Conservation (phyloP, 768 basidiomycete species). For the Candolleomyces efflorescens region DNA sequence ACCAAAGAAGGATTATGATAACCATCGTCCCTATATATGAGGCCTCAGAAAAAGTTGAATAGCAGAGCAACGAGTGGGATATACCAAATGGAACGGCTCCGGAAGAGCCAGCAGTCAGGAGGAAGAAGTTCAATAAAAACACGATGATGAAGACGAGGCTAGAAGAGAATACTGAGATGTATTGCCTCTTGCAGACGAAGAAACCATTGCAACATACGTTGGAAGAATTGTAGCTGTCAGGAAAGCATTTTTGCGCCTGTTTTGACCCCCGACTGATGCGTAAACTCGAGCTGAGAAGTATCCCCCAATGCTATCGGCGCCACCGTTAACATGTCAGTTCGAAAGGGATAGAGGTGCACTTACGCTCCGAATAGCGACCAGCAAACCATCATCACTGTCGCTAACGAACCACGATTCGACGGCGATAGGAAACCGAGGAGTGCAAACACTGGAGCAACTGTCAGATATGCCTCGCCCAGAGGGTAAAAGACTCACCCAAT, state of each 20-base stretch:
- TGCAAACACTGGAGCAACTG: conserved; percentile 65
- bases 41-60: background rate
- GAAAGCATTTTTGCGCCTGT: conserved; percentile 80
- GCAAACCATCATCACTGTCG: conserved; percentile 90
- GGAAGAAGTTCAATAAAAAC: conserved; percentile 89
- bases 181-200: background rate
- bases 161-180: conserved; percentile 3
- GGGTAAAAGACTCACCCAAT: conserved; percentile 46
- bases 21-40: conserved; percentile 66
- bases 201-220: conserved; percentile 46
- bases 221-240: conserved; percentile 87
- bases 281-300: conserved; percentile 86
- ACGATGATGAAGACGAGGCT: conserved; percentile 82
- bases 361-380: conserved; percentile 93
- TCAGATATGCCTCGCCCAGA: background rate
- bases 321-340: background rate
- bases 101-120: conserved; percentile 80
- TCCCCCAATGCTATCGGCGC: conserved; percentile 64
- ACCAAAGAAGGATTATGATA: conserved; percentile 83
- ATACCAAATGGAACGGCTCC: conserved; percentile 94
- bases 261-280: conserved; percentile 69
- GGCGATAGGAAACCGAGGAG: conserved; percentile 92
- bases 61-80: conserved; percentile 12
- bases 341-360: conserved; percentile 9
- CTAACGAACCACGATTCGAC: conserved; percentile 90